Evolutionary conservation across 1,139 yeast species (phyloP), one percentile per base, ranked within the genome.

Genomic region (Suhomyces bolitotheri): DNA sequence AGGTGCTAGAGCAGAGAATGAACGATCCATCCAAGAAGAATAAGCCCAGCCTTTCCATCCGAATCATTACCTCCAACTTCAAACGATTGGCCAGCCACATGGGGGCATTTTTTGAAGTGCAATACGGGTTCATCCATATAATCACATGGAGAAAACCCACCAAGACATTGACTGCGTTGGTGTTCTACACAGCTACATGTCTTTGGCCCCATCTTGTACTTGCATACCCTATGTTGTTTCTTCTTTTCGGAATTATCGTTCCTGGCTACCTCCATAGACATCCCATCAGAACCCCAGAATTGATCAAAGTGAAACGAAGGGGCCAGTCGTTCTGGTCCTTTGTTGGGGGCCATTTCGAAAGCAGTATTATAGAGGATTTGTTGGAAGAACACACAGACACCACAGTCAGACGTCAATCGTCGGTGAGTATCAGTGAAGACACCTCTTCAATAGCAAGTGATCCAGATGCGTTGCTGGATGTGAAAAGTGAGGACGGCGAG

Each of bases 201-300:
- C 58, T 83, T 28, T 75, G 85, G 64, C 96, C 96, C 0, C 81
- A 80, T 52, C 60, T 85, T 33, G 65, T 87, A 6, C 58, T 82
- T 24, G 73, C 80, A 1, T 64, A 81, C 27, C 96, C 97, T 0
- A 52, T 85, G 24, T 43, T 82, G 1, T 72, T 67, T 33, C 39
- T 86, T 4, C 54, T 83, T 24, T 66, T 73, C 41, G 82, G 80
- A 0, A 63, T 83, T 2, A 68, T 88, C 63, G 65, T 83, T 1
- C 92, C 95, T 0, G 88, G 86, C 1, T 89, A 81, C 51, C 64
- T 78, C 14, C 67, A 73, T 35, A 68, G 88, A 36, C 96, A 88
- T 54, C 95, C 90, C 0, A 64, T 78, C 48, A 60, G 67, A 19
- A 61, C 64, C 9, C 69, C 73, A 0, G 65, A 66, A 17, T 47